Evolutionary conservation across 768 basidiomycete genomes (phyloP), one percentile per base, ranked within the genome.

Genomic region (Tephrocybe sp.): DNA sequence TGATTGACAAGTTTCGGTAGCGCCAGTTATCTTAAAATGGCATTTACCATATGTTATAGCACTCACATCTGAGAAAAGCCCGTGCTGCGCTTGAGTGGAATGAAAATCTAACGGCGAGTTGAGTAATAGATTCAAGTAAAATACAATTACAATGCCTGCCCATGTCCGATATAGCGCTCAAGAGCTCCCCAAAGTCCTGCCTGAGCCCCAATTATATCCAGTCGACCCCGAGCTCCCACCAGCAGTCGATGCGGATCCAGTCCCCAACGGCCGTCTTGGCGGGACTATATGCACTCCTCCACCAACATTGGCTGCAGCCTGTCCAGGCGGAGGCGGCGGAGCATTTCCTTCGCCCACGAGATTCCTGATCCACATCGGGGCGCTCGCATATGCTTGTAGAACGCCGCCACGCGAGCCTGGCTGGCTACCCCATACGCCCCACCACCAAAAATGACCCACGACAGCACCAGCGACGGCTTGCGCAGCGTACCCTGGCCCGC

Each of bases 391-490:
- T 18, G 50, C 34, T 15, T 67, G 67, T 51, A 81, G 65, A 8
- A 65, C 58, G 1, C 83, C 75, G 9, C 67, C 75, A 15, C 65
- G 65, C 5, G 63, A 65, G 23, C 77, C 75, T n/a, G 73, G 62
- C 15, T 66, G 70, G 26, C 71, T 69, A 21, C 80, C 78, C 76
- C 84, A 84, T 7, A 90, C 75, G 21, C 71, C 62, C 84, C 84
- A 89, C 84, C 86, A 91, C 88, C 90, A 93, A 8, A 80, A 64
- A 63, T 94, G 90, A 0, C 92, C 92, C 2, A 85, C 79, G 26
- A 90, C 75, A 28, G 87, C 77, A 7, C 93, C 93, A 0, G 85
- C 84, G 42, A 90, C 63, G 21, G 78, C 71, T 23, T 73, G 60
- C 6, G 81, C 78, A 3, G 84, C 87, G 3, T 76, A 79, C 1